phyloP scores from a whole-genome alignment of 1,284 basidiomycete species.

The Melampsora allii-populina region DNA sequence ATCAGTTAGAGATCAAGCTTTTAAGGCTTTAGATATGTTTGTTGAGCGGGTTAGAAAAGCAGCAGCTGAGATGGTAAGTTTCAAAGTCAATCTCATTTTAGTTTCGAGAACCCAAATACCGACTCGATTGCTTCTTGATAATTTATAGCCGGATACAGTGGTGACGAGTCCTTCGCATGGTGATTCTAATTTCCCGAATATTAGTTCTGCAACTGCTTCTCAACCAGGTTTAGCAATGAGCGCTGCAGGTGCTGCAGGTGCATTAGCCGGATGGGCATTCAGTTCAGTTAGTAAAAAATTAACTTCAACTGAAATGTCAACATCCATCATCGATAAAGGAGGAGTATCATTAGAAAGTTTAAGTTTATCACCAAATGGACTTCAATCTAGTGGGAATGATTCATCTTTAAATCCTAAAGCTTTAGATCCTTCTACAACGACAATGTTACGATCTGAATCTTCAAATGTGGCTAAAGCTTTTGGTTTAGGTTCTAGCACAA shows the following conservation, averaged over 20 bases:
- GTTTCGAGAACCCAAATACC: neutral
- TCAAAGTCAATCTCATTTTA: neutral
- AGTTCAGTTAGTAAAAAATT: constrained; percentile 63
- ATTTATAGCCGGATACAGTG: constrained; percentile 22
- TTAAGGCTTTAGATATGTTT: constrained; percentile 62
- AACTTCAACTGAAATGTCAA: constrained; percentile 18
- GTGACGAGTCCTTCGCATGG: constrained; percentile 9
- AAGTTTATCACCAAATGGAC: constrained; percentile 48
- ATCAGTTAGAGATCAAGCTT: constrained; percentile 88
- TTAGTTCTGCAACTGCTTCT: constrained; percentile 44
- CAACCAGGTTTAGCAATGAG: constrained; percentile 68
- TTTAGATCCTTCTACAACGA: constrained; percentile 2
- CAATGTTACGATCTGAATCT: constrained; percentile 1
- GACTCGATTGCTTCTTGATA: no score
- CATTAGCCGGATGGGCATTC: constrained; percentile 89
- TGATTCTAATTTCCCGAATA: constrained; percentile 4
- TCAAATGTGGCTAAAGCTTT: neutral
- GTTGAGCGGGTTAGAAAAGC: constrained; percentile 40
- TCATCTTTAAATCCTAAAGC: neutral
- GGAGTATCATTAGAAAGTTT: constrained; percentile 61
- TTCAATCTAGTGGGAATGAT: constrained; percentile 46
- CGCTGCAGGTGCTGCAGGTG: constrained; percentile 82
- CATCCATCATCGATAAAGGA: constrained; percentile 60
- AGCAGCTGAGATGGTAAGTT: constrained; percentile 37
- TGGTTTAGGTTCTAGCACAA: constrained; percentile 49